These are phyloP conservation scores for Pascua guehoae DNA, from an alignment of 1,284 basidiomycete genomes.

Conservation along the genomic window DNA sequence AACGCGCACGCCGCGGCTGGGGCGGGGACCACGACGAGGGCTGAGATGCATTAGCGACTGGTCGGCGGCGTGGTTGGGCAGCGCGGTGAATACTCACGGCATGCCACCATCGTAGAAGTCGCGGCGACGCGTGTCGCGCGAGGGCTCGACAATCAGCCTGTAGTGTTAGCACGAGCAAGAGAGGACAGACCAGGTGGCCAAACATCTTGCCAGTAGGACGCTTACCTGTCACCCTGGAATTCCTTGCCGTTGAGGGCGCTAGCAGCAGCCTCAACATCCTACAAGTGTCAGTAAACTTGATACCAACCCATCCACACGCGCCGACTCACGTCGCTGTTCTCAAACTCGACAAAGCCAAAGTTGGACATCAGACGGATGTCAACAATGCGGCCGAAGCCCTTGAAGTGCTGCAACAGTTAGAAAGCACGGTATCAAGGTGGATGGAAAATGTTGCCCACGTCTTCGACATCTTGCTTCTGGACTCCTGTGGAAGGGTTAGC, in stretches of 20 bases:
- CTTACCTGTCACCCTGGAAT: conserved; percentile 82
- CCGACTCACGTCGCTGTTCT: conserved; percentile 62
- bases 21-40: conserved; percentile 30
- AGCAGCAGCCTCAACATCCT: conserved; percentile 92
- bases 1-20: conserved; percentile 66
- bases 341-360: conserved; percentile 93
- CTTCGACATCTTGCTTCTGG: conserved; percentile 37
- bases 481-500: conserved; percentile 20
- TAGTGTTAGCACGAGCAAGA: neutral
- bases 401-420: conserved; percentile 65
- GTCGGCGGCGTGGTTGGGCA: no score
- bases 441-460: conserved; percentile 20
- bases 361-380: conserved; percentile 93
- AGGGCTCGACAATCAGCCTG: conserved; percentile 86
- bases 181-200: neutral
- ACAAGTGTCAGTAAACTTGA: conserved; percentile 3
- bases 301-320: neutral
- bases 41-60: neutral
- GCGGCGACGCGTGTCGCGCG: conserved; percentile 79
- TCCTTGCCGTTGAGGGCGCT: conserved; percentile 77
- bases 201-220: neutral
- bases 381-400: conserved; percentile 75
- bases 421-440: neutral
- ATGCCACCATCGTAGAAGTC: conserved; percentile 60
- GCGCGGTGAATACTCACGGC: conserved; percentile 49